Percentiles rank a stretch among this genome's conserved stretches.
Conservation (phyloP, 306 rosid species). For the Cucurbita argyrosperma region DNA sequence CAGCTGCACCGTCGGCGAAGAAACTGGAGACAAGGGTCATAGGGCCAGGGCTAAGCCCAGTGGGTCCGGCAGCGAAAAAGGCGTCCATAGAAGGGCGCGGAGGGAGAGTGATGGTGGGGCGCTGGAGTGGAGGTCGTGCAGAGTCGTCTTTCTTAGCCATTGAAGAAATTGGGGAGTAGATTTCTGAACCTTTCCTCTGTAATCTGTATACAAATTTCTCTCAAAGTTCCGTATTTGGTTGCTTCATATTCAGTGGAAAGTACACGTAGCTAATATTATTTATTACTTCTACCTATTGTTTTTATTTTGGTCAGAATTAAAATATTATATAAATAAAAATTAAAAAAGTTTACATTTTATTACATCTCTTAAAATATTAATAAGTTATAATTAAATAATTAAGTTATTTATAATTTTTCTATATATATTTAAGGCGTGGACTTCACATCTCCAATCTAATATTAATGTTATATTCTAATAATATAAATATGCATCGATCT, state of each 20-base stretch:
- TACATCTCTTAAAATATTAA: no score
- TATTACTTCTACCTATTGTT: not conserved
- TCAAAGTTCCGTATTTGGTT: not conserved
- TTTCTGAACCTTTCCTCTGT: not conserved
- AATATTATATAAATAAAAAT: no score
- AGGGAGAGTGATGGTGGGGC: slow-evolving; percentile 74
- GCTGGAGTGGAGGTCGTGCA: slow-evolving; percentile 20
- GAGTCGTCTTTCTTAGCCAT: slow-evolving; percentile 43
- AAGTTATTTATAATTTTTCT: no score
- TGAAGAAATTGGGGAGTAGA: not conserved
- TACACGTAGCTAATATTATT: slow-evolving; percentile 17
- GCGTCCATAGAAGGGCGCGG: slow-evolving; percentile 77
- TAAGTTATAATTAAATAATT: no score
- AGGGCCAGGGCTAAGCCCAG: slow-evolving; percentile 78
- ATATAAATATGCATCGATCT: no score
- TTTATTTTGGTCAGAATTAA: no score
- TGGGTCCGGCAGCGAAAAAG: slow-evolving; percentile 41
- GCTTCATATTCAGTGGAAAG: slow-evolving; percentile 26
- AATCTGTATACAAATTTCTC: not conserved
- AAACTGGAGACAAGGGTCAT: slow-evolving; percentile 89
- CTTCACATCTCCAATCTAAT: no score
- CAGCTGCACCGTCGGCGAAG: slow-evolving; percentile 38
- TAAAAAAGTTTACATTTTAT: no score
- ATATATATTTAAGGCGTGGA: no score
- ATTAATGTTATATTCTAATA: no score